Base-by-base conservation (phyloP, 352 stramenopile genomes). In the Aphanomyces astaci region DNA sequence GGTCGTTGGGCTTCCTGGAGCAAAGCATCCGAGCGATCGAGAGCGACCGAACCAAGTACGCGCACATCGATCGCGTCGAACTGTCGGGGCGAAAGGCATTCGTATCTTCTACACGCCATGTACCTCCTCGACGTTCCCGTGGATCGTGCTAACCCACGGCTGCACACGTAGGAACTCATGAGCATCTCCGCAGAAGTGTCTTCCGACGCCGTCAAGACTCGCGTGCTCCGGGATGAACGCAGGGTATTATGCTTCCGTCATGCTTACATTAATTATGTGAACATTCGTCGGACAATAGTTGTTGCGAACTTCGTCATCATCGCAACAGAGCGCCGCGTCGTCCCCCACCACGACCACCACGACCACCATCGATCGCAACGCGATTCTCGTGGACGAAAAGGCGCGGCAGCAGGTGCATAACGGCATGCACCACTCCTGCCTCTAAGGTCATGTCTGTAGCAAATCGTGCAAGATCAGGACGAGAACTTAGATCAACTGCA, bases 21-120 rank as follows among this genome's bases (percentile, higher is more conserved):
- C 81, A 93, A 59, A 93, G 81, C 5, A 90, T 93, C 66, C 81
- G 87, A 57, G 87, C 86, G 75, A 84, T 93, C 51, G 82, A 91
- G 51, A 79, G 79, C 52, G 90, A 93, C 70, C 78, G 84, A 60
- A 74, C 78, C 65, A 90, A 88, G 71, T 93, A 90, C 52, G 79
- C 86, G 52, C 84, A 93, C 75, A 93, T 93, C 72, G 84, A 89
- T 60, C 77, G 75, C 33, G 78, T 87, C 24, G 81, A 90, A 36
- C 80, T 90, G 40, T 71, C 84, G 15, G 82, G 75, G 76, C 81
- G 84, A 19, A 89, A 88, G 67, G 71, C 73, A 4, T 92, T 92
- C 65, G 81, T 92, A 1, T 80, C 80, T 1, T 66, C 78, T 0
- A 88, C 78, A 25, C 70, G 75, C 60, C 79, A 75, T 72, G 78